Conservation (phyloP, 768 basidiomycete species). For the Phaeotremella skinneri region DNA sequence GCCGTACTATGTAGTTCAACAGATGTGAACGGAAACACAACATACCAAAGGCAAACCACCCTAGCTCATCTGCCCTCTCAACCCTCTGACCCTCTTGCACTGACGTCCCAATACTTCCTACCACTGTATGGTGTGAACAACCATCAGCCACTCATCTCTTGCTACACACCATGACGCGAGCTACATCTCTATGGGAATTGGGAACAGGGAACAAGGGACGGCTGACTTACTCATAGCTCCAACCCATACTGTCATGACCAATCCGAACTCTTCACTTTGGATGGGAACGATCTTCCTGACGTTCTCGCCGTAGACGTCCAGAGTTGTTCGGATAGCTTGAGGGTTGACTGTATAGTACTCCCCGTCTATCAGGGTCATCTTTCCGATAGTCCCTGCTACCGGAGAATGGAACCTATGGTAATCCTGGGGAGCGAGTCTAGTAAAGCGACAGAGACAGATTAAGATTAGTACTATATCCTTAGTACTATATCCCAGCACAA, state of each 20-base stretch:
- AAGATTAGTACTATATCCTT: neutral
- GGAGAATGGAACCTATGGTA: conserved; percentile 77
- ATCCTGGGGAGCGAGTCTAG: conserved; percentile 60
- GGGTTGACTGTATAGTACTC: conserved; percentile 99
- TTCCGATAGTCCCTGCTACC: conserved; percentile 61
- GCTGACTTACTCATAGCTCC: conserved; percentile 52
- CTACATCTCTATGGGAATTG: neutral
- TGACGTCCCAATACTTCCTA: conserved; percentile 81
- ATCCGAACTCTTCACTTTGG: conserved; percentile 81
- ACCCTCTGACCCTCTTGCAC: conserved; percentile 80
- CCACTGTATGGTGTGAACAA: conserved; percentile 51
- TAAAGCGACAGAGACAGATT: neutral
- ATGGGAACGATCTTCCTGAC: conserved; percentile 88
- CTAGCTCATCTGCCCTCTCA: conserved; percentile 81
- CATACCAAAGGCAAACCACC: conserved; percentile 91
- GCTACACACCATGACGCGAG: too few species aligned
- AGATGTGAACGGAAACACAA: conserved; percentile 12
- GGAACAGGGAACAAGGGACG: neutral
- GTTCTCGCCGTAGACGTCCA: conserved; percentile 95
- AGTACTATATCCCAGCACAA: neutral
- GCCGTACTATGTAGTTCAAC: too few species aligned
- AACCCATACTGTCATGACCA: conserved; percentile 74
- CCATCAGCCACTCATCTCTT: conserved; percentile 3
- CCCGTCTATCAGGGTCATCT: conserved; percentile 76
- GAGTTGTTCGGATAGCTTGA: conserved; percentile 82